Evolutionary conservation across 495 filamentous ascomycete species (phyloP).

Genomic region (Tuber borchii): DNA sequence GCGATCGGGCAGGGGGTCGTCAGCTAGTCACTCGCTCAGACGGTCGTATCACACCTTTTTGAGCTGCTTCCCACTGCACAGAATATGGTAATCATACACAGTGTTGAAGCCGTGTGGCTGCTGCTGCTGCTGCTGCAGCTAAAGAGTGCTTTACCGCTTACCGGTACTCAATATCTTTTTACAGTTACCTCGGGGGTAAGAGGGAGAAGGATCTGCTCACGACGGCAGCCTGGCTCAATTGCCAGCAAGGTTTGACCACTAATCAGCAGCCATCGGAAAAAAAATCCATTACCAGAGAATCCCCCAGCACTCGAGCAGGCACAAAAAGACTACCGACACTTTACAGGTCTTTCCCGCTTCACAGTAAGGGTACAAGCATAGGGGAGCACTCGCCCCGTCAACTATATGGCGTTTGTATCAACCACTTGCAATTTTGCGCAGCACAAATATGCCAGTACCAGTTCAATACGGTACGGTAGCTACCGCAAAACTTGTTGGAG

Average conservation of each 20-base stretch:
- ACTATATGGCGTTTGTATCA: neutral
- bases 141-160: neutral
- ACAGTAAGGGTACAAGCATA: neutral
- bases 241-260: neutral
- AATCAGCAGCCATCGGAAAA: neutral
- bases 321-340: neutral
- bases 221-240: neutral
- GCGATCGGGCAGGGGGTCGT: neutral
- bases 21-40: neutral
- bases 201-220: neutral
- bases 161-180: neutral
- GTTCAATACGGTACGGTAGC: neutral
- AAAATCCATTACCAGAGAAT: neutral
- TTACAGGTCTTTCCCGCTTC: neutral
- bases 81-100: neutral
- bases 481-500: neutral
- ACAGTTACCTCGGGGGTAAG: neutral
- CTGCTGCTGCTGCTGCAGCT: neutral
- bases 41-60: neutral
- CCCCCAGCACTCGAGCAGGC: neutral
- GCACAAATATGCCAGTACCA: neutral
- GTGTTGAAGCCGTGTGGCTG: neutral
- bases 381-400: neutral
- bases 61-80: neutral
- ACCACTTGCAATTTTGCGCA: neutral